Base-by-base conservation (phyloP, 176 grass and related monocot species). In the Eleusine coracana region DNA sequence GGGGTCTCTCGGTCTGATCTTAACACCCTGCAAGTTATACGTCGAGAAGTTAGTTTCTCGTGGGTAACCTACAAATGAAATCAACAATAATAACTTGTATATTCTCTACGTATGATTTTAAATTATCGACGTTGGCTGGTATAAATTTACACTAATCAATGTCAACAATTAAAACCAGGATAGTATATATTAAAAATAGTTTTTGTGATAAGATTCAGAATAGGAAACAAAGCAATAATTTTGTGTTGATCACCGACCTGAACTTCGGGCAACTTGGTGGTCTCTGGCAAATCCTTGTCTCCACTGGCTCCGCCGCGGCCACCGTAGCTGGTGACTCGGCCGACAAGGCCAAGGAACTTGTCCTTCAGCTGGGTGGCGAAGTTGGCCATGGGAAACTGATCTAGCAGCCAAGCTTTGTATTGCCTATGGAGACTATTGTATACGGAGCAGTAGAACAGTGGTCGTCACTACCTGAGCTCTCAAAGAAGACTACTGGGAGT, bases 321-420 rank as follows among this genome's bases (percentile, higher is more conserved):
- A 5, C 70, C 17, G 29, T 18, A 63, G 68, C 61, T 55, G 37
- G 45, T 66, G 51, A 81, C 51, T 9, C 83, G 83, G 14, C 51
- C 70, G 67, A 86, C 39, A 50, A 90, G 63, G 78, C 64, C 39
- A 28, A 76, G 75, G 34, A 82, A 6, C 45, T 69, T 66, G 21
- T 70, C 83, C 68, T 86, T 82, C 49, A 89, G 71, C 70, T 89
- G 76, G 21, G 68, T 6, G 20, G 82, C 67, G 77, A 86, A 80
- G 70, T 66, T 58, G 39, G 77, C 71, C 83, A 86, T 86, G 56
- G 70, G 21, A 38, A 4, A 25, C 25, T 25, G 25, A 25, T 25
- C 25, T 5, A 17, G 5, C 63, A 42, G 9, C 38, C 25, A 27
- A 56, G 7, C 54, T 56, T 5, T 56, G 52, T 21, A 3, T 5